A percentile compares a stretch with the other conserved stretches of the same genome.
Evolutionary conservation across 192 early-diverging fungal species (phyloP).

Genomic region (Coemansia sp.): DNA sequence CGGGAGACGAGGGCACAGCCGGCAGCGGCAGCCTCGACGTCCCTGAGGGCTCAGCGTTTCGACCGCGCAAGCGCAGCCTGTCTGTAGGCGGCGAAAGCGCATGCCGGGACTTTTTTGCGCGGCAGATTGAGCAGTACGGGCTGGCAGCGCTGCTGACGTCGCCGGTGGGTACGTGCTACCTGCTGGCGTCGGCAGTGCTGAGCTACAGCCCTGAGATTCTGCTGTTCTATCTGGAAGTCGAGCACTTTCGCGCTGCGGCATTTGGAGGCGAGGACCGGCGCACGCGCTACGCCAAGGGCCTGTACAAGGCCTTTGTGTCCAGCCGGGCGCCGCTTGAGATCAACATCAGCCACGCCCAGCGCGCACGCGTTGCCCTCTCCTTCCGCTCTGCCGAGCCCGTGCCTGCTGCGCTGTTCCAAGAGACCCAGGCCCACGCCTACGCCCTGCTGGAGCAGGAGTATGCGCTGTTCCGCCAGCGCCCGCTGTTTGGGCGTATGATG

Average conservation of each 20-base stretch:
- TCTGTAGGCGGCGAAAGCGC: conserved; percentile 52
- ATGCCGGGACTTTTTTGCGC: conserved; percentile 45
- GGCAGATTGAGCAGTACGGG: conserved; percentile 56
- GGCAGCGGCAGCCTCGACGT: not conserved
- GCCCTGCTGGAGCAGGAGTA: conserved; percentile 49
- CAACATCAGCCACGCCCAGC: conserved; percentile 53
- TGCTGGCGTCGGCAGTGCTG: conserved; percentile 44
- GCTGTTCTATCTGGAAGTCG: conserved; percentile 49
- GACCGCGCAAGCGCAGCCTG: conserved; percentile 53
- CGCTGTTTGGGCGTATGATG: conserved; percentile 46
- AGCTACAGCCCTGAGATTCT: conserved; percentile 44
- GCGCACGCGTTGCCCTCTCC: conserved; percentile 25
- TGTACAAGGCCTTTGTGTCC: conserved; percentile 55
- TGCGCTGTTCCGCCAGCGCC: conserved; percentile 48
- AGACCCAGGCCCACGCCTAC: conserved; percentile 41
- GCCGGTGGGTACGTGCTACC: conserved; percentile 51
- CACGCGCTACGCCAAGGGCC: conserved; percentile 50
- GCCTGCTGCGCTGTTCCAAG: conserved; percentile 30
- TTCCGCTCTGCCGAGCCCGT: conserved; percentile 27
- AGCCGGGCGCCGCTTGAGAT: conserved; percentile 48
- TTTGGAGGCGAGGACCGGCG: conserved; percentile 30
- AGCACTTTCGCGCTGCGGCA: conserved; percentile 45
- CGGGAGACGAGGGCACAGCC: not conserved
- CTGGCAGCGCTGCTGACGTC: conserved; percentile 47
- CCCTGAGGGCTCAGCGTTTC: conserved; percentile 22